Evolutionary conservation across 495 filamentous ascomycete species (phyloP).

Genomic region (Trichoderma parareesei): DNA sequence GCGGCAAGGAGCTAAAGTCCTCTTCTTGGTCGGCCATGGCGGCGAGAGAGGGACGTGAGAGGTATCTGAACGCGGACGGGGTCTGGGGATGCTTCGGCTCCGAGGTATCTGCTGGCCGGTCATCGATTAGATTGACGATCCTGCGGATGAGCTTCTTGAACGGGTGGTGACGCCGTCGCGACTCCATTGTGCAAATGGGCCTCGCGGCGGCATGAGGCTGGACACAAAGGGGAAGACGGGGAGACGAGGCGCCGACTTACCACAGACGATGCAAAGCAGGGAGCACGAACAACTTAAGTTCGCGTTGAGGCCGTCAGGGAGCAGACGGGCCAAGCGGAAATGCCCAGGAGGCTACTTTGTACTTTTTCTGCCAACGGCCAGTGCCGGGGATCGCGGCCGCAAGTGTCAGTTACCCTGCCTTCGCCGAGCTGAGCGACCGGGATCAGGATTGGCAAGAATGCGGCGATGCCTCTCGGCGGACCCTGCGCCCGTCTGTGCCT

Average conservation of each 20-base stretch:
- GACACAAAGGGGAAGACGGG: neutral
- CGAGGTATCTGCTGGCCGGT: neutral
- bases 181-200: slow-evolving; percentile 4
- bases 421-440: neutral
- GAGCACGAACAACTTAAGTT: neutral
- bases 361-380: neutral
- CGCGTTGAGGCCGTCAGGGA: slow-evolving; percentile 1
- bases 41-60: slow-evolving; percentile 14
- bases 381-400: neutral
- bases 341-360: neutral
- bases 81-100: neutral
- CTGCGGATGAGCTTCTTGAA: slow-evolving; percentile 9
- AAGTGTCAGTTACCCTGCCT: slow-evolving; percentile 6
- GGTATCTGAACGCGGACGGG: neutral
- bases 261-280: neutral
- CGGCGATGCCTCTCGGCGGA: slow-evolving; percentile 6
- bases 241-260: neutral
- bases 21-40: slow-evolving; percentile 66
- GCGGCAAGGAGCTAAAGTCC: slow-evolving; percentile 73
- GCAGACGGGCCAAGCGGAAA: neutral
- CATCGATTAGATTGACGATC: slow-evolving; percentile 3
- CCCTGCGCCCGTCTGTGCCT: neutral
- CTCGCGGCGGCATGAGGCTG: neutral
- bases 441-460: slow-evolving; percentile 4
- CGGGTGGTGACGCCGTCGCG: slow-evolving; percentile 10